A percentile compares a stretch with the other conserved stretches of the same genome.
Conservation (phyloP, 768 basidiomycete genomes). For the Piloderma croceum region DNA sequence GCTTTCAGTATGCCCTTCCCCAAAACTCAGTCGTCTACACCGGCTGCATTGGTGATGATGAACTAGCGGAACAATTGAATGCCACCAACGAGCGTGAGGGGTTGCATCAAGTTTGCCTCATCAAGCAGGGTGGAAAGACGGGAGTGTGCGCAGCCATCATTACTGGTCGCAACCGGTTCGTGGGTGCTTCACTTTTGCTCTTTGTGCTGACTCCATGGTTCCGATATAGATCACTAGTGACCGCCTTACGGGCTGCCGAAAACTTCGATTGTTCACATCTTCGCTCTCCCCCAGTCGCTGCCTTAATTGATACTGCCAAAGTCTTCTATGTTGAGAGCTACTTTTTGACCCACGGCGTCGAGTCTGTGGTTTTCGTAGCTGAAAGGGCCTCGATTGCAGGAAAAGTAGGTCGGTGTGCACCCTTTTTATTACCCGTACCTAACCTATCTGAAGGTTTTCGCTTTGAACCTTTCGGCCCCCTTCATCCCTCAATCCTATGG, state of each 20-base stretch:
- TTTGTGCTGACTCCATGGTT: background rate
- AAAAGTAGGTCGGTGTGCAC: constrained; percentile 48
- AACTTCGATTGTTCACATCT: constrained; percentile 82
- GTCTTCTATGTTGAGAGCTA: constrained; percentile 94
- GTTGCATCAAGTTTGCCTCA: constrained; percentile 81
- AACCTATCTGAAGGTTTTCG: constrained; percentile 59
- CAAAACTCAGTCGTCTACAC: constrained; percentile 85
- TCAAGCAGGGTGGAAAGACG: constrained; percentile 81
- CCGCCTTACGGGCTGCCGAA: constrained; percentile 86
- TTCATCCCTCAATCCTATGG: constrained; percentile 96
- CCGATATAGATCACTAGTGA: constrained; percentile 74
- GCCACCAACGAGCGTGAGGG: constrained; percentile 91
- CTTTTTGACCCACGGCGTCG: constrained; percentile 93
- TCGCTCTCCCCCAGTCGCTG: constrained; percentile 64
- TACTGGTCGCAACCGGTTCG: constrained; percentile 84
- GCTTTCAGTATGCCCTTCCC: constrained; percentile 82
- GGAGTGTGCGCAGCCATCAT: constrained; percentile 96
- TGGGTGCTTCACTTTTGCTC: background rate
- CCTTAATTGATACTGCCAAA: constrained; percentile 73
- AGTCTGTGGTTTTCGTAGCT: constrained; percentile 65
- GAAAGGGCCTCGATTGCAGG: constrained; percentile 67
- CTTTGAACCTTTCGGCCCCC: constrained; percentile 91
- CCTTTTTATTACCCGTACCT: background rate
- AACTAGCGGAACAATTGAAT: constrained; percentile 84
- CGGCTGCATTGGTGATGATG: constrained; percentile 91